Percentiles rank a stretch among this genome's conserved stretches.
phyloP scores from a whole-genome alignment of 2,329 filamentous ascomycete genomes.

The Ophiostoma tasmaniense region DNA sequence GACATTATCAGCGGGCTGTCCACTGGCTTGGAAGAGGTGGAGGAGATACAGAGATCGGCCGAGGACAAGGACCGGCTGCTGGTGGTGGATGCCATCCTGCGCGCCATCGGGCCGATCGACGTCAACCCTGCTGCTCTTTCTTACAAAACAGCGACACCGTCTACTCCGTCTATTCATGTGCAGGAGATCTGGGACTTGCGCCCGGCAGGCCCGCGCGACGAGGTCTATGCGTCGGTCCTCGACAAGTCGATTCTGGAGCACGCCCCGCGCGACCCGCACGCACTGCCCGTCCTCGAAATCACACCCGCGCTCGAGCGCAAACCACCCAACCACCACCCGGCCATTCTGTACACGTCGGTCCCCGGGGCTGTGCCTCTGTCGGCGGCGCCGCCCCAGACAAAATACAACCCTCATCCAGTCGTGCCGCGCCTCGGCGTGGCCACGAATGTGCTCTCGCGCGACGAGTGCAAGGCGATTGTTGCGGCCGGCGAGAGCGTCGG shows the following conservation, averaged over 20 bases:
- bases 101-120: conserved; percentile 55
- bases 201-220: conserved; percentile 31
- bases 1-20: conserved; percentile 60
- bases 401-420: conserved; percentile 49
- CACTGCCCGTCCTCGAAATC: conserved; percentile 52
- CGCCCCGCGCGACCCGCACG: conserved; percentile 29
- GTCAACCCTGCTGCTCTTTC: conserved; percentile 30
- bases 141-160: conserved; percentile 7
- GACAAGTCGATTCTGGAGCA: conserved; percentile 46
- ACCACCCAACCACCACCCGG: conserved; percentile 59
- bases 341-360: conserved; percentile 54
- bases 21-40: conserved; percentile 30
- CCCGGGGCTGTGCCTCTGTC: conserved; percentile 49
- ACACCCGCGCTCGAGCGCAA: conserved; percentile 53
- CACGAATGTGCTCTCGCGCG: conserved; percentile 49
- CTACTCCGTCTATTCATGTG: conserved; percentile 42
- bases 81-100: conserved; percentile 55
- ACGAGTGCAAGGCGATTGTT: conserved; percentile 59
- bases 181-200: conserved; percentile 55
- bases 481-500: conserved; percentile 56
- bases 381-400: conserved; percentile 31
- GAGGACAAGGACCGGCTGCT: conserved; percentile 48
- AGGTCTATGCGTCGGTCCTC: conserved; percentile 49
- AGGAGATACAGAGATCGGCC: conserved; percentile 29
- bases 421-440: conserved; percentile 55